Evolutionary conservation across 768 basidiomycete species (phyloP).

Genomic region (Amanita brunnescens): DNA sequence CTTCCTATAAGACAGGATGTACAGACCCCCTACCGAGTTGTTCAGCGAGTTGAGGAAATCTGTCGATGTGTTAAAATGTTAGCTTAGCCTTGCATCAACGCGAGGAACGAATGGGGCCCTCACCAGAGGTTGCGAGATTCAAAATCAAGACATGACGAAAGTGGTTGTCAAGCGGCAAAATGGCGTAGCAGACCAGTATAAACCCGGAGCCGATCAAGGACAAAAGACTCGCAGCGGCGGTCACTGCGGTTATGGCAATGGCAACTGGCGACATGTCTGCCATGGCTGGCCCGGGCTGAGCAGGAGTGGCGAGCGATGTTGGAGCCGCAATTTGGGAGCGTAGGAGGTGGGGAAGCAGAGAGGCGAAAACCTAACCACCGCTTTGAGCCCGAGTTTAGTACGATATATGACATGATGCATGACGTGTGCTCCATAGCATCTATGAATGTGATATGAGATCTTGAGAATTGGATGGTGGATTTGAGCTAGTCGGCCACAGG

Average conservation of each 20-base stretch:
- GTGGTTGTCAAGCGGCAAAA: slow-evolving; percentile 8
- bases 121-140: slow-evolving; percentile 5
- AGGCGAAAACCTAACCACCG: too few species aligned
- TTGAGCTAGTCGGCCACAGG: too few species aligned
- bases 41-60: slow-evolving; percentile 8
- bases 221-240: slow-evolving; percentile 2
- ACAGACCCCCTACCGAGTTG: slow-evolving; percentile 4
- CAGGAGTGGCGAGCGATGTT: too few species aligned
- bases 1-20: slow-evolving; percentile 2
- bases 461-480: too few species aligned
- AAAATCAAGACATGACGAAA: slow-evolving; percentile 10
- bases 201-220: slow-evolving; percentile 8
- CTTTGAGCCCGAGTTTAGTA: too few species aligned
- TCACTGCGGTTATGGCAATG: neutral
- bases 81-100: neutral
- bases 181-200: slow-evolving; percentile 9
- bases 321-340: too few species aligned
- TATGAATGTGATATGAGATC: too few species aligned
- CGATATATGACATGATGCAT: too few species aligned
- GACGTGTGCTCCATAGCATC: too few species aligned
- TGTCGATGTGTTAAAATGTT: too few species aligned
- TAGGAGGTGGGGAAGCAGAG: too few species aligned
- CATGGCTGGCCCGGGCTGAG: neutral
- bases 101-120: neutral
- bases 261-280: neutral